These are phyloP conservation scores for Magnaporthales sp. DNA, from an alignment of 2,329 filamentous ascomycete species.

Conservation along the genomic window DNA sequence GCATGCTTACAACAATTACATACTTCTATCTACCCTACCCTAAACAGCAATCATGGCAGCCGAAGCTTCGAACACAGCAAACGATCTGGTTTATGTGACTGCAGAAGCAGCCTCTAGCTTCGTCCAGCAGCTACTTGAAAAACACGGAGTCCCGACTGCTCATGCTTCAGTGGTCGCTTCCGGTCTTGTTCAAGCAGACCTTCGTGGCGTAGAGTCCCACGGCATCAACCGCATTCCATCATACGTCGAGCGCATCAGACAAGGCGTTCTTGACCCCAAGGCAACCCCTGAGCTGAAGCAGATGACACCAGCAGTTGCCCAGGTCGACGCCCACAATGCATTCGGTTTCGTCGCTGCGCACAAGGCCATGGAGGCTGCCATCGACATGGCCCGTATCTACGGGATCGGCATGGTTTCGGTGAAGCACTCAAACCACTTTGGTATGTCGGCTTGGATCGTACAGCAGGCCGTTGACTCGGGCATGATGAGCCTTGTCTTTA, in stretches of 20 bases:
- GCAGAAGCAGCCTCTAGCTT: constrained; percentile 3
- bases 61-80: not conserved
- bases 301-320: constrained; percentile 18
- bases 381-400: constrained; percentile 53
- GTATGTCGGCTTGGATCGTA: constrained; percentile 75
- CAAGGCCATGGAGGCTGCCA: constrained; percentile 51
- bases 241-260: constrained; percentile 16
- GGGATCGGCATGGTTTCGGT: constrained; percentile 71
- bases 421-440: constrained; percentile 74
- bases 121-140: not conserved
- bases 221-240: constrained; percentile 15
- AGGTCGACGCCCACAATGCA: constrained; percentile 18
- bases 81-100: not conserved
- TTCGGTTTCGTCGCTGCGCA: constrained; percentile 20
- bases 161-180: constrained; percentile 12
- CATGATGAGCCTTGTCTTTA: constrained; percentile 64
- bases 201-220: constrained; percentile 18
- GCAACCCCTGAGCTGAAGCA: constrained; percentile 11
- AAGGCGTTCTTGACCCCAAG: constrained; percentile 13
- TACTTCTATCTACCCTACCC: not conserved
- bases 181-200: constrained; percentile 15
- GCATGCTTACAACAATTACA: not conserved
- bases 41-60: constrained; percentile 1
- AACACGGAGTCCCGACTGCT: constrained; percentile 16
- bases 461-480: constrained; percentile 65